Evolutionary conservation across 2,329 filamentous ascomycete species (phyloP).

Genomic region (Fusarium dlaminii): DNA sequence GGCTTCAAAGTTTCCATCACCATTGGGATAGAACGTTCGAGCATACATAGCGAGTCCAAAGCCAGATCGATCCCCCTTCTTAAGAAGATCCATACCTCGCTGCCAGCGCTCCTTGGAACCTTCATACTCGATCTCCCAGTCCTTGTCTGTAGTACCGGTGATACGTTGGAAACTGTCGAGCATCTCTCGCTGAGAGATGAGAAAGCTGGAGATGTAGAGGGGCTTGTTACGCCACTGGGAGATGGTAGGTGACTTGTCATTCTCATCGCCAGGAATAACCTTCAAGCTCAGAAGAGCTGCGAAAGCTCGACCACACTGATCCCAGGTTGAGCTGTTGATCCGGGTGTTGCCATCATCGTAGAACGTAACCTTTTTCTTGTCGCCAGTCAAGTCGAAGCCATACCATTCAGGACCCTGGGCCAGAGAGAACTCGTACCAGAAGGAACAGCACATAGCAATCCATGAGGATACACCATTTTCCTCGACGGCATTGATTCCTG

Average conservation of each 20-base stretch:
- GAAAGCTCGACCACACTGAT: slow-evolving; percentile 65
- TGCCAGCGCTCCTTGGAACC: slow-evolving; percentile 57
- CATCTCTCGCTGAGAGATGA: slow-evolving; percentile 70
- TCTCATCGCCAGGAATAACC: slow-evolving; percentile 53
- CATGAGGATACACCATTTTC: slow-evolving; percentile 52
- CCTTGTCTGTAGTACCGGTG: slow-evolving; percentile 63
- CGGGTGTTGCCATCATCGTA: slow-evolving; percentile 66
- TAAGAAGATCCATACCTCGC: slow-evolving; percentile 56
- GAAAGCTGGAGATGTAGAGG: slow-evolving; percentile 65
- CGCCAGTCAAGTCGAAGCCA: slow-evolving; percentile 58
- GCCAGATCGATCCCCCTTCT: slow-evolving; percentile 52
- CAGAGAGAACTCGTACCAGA: slow-evolving; percentile 66
- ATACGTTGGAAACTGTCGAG: slow-evolving; percentile 68
- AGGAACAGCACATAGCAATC: slow-evolving; percentile 63
- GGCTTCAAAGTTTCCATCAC: slow-evolving; percentile 54
- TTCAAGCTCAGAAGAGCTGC: slow-evolving; percentile 59
- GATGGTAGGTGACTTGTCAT: slow-evolving; percentile 46
- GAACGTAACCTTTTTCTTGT: slow-evolving; percentile 53
- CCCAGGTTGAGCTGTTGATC: slow-evolving; percentile 68
- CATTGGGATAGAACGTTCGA: slow-evolving; percentile 60
- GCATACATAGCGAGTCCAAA: slow-evolving; percentile 64
- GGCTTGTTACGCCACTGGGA: slow-evolving; percentile 52
- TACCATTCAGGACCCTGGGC: slow-evolving; percentile 51
- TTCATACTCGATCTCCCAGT: slow-evolving; percentile 60
- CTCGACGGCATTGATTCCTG: slow-evolving; percentile 51